Evolutionary conservation across 208 protist genomes (phyloP).

Genomic region (Leishmania arabica): DNA sequence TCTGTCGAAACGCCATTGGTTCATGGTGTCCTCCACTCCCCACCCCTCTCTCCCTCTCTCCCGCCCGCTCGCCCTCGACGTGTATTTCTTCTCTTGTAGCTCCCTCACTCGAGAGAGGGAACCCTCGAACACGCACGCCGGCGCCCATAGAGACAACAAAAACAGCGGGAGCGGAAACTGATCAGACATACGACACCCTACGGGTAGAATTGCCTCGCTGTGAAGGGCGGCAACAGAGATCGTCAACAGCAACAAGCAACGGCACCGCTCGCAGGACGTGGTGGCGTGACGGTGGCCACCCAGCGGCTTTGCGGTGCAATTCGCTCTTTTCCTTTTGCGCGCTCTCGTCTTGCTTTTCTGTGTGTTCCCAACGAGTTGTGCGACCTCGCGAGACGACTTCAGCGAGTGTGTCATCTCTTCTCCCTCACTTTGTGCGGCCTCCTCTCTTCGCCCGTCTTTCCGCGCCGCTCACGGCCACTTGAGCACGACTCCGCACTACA

Average conservation of each 20-base stretch:
- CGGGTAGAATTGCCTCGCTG: background rate
- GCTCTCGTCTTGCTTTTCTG: background rate
- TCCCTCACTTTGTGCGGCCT: background rate
- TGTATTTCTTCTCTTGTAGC: conserved; percentile 4
- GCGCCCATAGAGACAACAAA: background rate
- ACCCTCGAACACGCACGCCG: background rate
- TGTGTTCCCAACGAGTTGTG: background rate
- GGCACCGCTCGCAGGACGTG: background rate
- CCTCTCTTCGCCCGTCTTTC: background rate
- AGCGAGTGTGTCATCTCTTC: background rate
- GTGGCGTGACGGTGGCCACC: background rate
- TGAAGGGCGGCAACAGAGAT: background rate
- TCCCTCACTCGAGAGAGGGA: background rate
- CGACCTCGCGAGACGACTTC: background rate
- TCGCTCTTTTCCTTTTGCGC: conserved; percentile 19
- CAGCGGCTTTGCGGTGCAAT: no score
- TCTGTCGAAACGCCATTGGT: background rate
- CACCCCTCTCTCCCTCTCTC: background rate
- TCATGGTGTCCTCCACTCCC: background rate
- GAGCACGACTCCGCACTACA: background rate
- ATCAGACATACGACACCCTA: background rate
- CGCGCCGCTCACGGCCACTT: background rate
- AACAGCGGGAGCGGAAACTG: no score
- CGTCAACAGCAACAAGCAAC: background rate
- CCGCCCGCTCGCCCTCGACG: background rate